Evolutionary conservation across 169 alveolate genomes (phyloP).

Genomic region (Plasmodium adleri): DNA sequence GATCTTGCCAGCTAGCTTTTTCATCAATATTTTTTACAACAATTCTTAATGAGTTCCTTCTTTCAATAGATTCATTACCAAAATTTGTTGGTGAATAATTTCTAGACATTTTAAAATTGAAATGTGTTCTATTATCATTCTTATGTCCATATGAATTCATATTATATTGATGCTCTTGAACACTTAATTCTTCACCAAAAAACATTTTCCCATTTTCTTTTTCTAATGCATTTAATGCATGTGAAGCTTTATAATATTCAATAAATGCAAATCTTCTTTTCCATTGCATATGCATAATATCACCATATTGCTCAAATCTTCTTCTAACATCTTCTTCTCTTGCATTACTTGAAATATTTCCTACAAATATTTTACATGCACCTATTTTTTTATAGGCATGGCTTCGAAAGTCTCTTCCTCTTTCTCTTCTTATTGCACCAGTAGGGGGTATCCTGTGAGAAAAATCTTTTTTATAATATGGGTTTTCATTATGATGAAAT

Average conservation of each 20-base stretch:
- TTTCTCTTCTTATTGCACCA: constrained; percentile 60
- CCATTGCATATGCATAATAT: constrained; percentile 84
- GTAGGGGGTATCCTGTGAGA: neutral
- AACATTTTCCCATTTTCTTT: constrained; percentile 80
- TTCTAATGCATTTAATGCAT: constrained; percentile 82
- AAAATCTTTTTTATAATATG: constrained; percentile 5
- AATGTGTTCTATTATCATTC: constrained; percentile 42
- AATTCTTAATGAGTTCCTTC: constrained; percentile 77
- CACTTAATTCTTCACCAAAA: constrained; percentile 84
- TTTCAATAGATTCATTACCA: constrained; percentile 76
- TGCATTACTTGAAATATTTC: constrained; percentile 87
- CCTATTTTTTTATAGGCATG: constrained; percentile 45
- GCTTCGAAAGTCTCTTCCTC: constrained; percentile 30
- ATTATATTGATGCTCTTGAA: constrained; percentile 81
- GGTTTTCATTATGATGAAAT: neutral
- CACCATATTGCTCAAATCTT: constrained; percentile 86
- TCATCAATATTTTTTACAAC: constrained; percentile 87
- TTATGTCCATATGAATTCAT: constrained; percentile 66
- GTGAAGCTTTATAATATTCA: constrained; percentile 81
- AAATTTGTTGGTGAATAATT: constrained; percentile 62
- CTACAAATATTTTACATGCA: constrained; percentile 87
- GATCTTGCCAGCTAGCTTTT: constrained; percentile 90
- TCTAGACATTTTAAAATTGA: constrained; percentile 24
- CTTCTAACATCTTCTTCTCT: constrained; percentile 88
- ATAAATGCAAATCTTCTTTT: constrained; percentile 89